Conservation (phyloP, 148 eudicot genomes). For the Talinum fruticosum region DNA sequence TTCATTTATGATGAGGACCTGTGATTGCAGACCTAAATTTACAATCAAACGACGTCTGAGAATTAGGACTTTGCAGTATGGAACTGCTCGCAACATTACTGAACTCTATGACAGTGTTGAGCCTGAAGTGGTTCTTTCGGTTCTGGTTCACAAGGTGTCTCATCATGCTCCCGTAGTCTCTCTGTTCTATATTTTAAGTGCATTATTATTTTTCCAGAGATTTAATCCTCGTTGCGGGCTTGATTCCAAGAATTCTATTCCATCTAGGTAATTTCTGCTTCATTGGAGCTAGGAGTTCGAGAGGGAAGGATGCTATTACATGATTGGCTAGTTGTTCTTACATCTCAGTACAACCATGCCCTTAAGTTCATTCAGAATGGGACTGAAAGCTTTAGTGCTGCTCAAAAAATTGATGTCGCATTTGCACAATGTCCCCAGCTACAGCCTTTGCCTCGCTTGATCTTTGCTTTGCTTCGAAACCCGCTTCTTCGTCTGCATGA, state of each 20-base stretch:
- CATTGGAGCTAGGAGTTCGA: constrained; percentile 88
- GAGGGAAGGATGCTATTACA: constrained; percentile 92
- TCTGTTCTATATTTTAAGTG: background rate
- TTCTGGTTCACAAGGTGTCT: constrained; percentile 90
- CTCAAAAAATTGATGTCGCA: constrained; percentile 62
- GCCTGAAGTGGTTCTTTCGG: constrained; percentile 85
- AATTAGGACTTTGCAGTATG: constrained; percentile 79
- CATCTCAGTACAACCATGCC: constrained; percentile 86
- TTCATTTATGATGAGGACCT: constrained; percentile 14
- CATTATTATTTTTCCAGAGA: background rate
- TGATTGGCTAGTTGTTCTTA: constrained; percentile 97
- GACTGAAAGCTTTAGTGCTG: constrained; percentile 43
- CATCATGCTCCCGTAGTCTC: background rate
- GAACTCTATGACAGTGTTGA: constrained; percentile 96
- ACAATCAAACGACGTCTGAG: constrained; percentile 75
- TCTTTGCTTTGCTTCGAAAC: constrained; percentile 90
- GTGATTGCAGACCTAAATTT: constrained; percentile 62
- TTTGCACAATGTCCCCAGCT: constrained; percentile 90
- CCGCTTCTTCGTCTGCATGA: constrained; percentile 96
- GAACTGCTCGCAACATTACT: constrained; percentile 74
- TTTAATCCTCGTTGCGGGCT: no score
- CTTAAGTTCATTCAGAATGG: constrained; percentile 58
- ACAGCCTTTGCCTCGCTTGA: constrained; percentile 84
- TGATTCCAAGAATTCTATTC: no score
- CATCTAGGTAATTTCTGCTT: constrained; percentile 80